Base-by-base conservation (phyloP, 2,329 filamentous ascomycete genomes). In the Aspergillus unguis region DNA sequence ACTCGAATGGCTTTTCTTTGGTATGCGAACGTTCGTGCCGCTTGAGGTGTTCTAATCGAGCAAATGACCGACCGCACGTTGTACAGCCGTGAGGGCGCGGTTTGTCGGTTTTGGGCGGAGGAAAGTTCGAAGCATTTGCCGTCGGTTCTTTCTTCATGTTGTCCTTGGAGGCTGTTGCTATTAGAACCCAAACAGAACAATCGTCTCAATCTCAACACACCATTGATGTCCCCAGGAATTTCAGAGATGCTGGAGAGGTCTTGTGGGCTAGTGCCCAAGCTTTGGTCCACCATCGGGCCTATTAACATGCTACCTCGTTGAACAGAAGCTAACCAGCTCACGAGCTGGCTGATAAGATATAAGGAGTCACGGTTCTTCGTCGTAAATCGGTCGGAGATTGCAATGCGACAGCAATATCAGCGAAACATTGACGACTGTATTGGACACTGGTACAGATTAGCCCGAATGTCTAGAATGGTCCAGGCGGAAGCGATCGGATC, bases 1-100 rank as follows among this genome's bases (percentile, higher is more conserved):
- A 99, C 73, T 96, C 91, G 65, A 99, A 99, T 1, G 94, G 94
- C 78, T 99, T 99, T 76, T 99, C 92, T 72, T 99, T 96, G 41
- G 92, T 96, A 70, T 96, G 92, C n/a, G 91, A 96, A 57, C 94
- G 85, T 75, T 97, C 94, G 73, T 99, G 94, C 56, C 94, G 87
- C 77, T 99, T 99, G 61, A 99, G 77, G 71, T 99, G 94, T 75
- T 99, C 94, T 63, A 99, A 77, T 56, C 94, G 86, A 53, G 94
- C 94, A 71, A 99, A 99, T 31, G 90, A 95, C 60, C 94, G 86
- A 65, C 86, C 84, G 72, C 94, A 99, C 44, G 92, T 97, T 37
- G 80, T 85, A 77, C 94, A 99, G 55, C 95, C 86, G 74, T 99
- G 94, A 59, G 94, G 94, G 59, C 92, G 85, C 52, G 94, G 94